phyloP scores from a whole-genome alignment of 148 eudicot genomes.

The Pharnaceum exiguum region DNA sequence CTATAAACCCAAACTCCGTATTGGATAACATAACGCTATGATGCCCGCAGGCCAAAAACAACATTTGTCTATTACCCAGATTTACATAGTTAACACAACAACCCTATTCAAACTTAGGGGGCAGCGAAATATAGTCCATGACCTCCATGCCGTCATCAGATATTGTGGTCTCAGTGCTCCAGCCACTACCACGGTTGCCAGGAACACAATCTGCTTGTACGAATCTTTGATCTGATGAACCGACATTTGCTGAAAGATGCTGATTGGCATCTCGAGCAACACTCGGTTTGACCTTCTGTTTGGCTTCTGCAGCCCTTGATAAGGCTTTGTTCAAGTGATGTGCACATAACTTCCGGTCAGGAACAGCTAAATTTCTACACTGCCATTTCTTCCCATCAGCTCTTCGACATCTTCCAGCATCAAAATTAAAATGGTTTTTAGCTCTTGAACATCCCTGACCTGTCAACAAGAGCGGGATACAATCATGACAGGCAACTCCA shows the following conservation, averaged over 20 bases:
- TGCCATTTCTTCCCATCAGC: slow-evolving; percentile 63
- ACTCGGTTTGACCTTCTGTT: background rate
- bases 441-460: slow-evolving; percentile 1
- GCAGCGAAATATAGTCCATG: slow-evolving; percentile 12
- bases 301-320: slow-evolving; percentile 17
- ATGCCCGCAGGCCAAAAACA: too few species aligned
- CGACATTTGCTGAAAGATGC: slow-evolving; percentile 5
- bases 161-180: slow-evolving; percentile 32
- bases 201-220: background rate
- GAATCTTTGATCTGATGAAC: background rate
- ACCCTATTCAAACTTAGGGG: slow-evolving; percentile 4
- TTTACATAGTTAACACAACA: background rate
- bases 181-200: slow-evolving; percentile 5
- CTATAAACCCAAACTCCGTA: too few species aligned
- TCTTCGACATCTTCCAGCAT: slow-evolving; percentile 43
- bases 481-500: too few species aligned
- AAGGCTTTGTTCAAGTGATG: slow-evolving; percentile 45
- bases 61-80: too few species aligned
- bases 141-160: slow-evolving; percentile 18
- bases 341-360: slow-evolving; percentile 39
- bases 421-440: background rate
- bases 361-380: slow-evolving; percentile 35
- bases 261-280: slow-evolving; percentile 8
- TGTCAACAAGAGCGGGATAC: background rate
- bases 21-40: too few species aligned